phyloP scores from a whole-genome alignment of 305 asterid genomes.

The Solanum hybrid region DNA sequence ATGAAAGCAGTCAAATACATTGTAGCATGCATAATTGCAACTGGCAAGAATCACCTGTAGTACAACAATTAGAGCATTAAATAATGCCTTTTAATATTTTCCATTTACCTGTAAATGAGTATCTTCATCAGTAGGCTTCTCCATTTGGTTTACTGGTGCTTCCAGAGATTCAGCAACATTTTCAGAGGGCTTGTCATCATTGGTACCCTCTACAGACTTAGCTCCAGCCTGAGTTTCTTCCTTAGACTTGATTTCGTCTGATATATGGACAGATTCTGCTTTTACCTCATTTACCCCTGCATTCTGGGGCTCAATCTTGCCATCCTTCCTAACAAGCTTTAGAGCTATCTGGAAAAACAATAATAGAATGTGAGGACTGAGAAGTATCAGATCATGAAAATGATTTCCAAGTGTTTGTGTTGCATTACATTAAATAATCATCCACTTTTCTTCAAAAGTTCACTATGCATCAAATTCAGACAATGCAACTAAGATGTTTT shows the following conservation, averaged over 20 bases:
- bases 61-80: neutral
- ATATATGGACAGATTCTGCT: constrained; percentile 22
- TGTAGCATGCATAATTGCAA: neutral
- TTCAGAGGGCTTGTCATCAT: constrained; percentile 22
- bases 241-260: constrained; percentile 18
- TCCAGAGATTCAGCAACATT: constrained; percentile 29
- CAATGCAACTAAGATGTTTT: neutral
- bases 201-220: constrained; percentile 16
- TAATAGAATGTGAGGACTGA: neutral
- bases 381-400: neutral
- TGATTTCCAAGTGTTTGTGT: neutral
- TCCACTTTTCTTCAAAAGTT: neutral
- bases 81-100: neutral
- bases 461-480: neutral
- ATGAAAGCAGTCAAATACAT: neutral
- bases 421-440: neutral
- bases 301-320: constrained; percentile 21
- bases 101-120: constrained; percentile 21
- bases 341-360: constrained; percentile 60
- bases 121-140: constrained; percentile 26
- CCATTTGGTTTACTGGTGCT: constrained; percentile 19
- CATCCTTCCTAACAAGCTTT: constrained; percentile 68
- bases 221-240: constrained; percentile 20
- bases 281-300: constrained; percentile 16
- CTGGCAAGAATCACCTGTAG: neutral